A percentile compares a stretch with the other conserved stretches of the same genome.
phyloP scores from a whole-genome alignment of 2,329 filamentous ascomycete species.

The Microdochium paspali region DNA sequence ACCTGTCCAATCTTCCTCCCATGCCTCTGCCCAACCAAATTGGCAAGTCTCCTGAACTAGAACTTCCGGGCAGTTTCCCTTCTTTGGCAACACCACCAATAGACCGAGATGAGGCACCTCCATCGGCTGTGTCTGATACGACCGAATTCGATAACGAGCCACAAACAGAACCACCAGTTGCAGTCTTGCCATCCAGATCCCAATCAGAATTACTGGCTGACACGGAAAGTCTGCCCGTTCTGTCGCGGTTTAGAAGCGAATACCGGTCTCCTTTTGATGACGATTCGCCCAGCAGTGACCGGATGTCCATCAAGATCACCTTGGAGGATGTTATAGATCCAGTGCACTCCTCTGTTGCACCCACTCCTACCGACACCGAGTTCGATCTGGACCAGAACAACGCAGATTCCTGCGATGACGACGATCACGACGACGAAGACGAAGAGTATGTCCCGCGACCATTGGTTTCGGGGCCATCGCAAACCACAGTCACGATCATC shows the following conservation, averaged over 20 bases:
- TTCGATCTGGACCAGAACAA: constrained; percentile 1
- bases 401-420: constrained; percentile 20
- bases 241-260: constrained; percentile 23
- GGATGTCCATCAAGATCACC: constrained; percentile 29
- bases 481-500: constrained; percentile 40
- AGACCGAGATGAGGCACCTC: constrained; percentile 37
- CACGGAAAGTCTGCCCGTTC: constrained; percentile 13
- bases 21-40: constrained; percentile 4
- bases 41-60: constrained; percentile 56
- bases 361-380: constrained; percentile 15
- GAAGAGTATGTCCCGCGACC: constrained; percentile 30
- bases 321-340: constrained; percentile 22
- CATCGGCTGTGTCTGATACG: constrained; percentile 49
- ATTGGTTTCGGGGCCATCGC: constrained; percentile 24
- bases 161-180: constrained; percentile 45
- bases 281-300: constrained; percentile 24
- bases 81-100: constrained; percentile 22
- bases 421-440: constrained; percentile 23
- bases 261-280: constrained; percentile 44
- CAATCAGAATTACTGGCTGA: constrained; percentile 8
- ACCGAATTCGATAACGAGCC: constrained; percentile 69
- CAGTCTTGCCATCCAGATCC: constrained; percentile 15
- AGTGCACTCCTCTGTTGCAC: constrained; percentile 11
- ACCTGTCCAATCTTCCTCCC: constrained; percentile 3
- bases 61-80: constrained; percentile 55